These are phyloP conservation scores for Eimeria zaria DNA, from an alignment of 169 alveolate species.

Conservation along the genomic window DNA sequence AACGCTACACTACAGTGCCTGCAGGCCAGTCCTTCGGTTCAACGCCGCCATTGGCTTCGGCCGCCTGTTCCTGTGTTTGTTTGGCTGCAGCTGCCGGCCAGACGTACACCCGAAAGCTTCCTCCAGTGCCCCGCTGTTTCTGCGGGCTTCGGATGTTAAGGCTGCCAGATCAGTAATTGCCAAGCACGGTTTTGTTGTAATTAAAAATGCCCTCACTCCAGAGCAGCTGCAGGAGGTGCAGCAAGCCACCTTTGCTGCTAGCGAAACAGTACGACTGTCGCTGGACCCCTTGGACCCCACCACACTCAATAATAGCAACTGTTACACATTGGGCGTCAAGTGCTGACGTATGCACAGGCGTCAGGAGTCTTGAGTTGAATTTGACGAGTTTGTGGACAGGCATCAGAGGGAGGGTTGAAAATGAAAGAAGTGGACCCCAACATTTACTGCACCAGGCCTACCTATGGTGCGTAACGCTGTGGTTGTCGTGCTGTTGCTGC, in stretches of 20 bases:
- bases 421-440: slow-evolving; percentile 77
- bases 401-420: slow-evolving; percentile 54
- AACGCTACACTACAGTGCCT: not conserved
- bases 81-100: slow-evolving; percentile 48
- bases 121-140: slow-evolving; percentile 26
- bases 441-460: slow-evolving; percentile 77
- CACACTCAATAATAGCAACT: not conserved
- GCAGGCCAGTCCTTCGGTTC: not conserved
- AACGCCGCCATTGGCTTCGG: not conserved
- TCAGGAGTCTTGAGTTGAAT: not conserved
- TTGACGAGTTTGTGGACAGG: slow-evolving; percentile 25
- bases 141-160: slow-evolving; percentile 57
- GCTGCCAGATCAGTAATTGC: slow-evolving; percentile 16
- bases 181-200: slow-evolving; percentile 25
- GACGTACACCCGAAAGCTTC: not conserved
- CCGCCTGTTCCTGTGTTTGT: not conserved
- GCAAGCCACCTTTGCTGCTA: slow-evolving; percentile 55
- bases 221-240: slow-evolving; percentile 59
- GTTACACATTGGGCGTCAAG: not conserved
- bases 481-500: not conserved
- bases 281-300: not conserved
- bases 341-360: not conserved
- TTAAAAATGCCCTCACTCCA: slow-evolving; percentile 33
- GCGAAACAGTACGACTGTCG: slow-evolving; percentile 25
- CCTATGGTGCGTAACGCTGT: slow-evolving; percentile 41